A percentile compares a stretch with the other conserved stretches of the same genome.
These are phyloP conservation scores for Pseudozyma sp. DNA, from an alignment of 1,284 basidiomycete genomes.

Conservation along the genomic window DNA sequence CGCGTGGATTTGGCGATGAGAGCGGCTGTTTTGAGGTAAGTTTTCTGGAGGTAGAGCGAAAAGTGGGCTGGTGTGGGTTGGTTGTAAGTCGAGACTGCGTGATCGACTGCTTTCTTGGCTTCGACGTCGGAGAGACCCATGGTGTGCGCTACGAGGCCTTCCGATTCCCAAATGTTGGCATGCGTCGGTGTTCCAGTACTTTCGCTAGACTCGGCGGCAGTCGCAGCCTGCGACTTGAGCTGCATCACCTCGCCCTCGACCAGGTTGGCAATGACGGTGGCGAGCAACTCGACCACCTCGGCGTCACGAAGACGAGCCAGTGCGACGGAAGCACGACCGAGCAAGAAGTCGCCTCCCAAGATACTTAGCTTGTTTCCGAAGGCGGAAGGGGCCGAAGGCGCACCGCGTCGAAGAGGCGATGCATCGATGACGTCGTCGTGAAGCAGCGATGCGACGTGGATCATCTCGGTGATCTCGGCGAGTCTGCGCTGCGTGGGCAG, in stretches of 20 bases:
- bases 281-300: constrained; percentile 92
- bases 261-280: constrained; percentile 91
- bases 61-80: constrained; percentile 75
- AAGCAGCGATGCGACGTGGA: constrained; percentile 93
- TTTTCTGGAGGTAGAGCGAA: constrained; percentile 89
- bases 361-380: constrained; percentile 97
- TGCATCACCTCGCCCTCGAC: constrained; percentile 97
- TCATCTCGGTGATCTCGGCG: constrained; percentile 98
- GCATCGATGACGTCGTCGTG: constrained; percentile 96
- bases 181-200: constrained; percentile 21
- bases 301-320: constrained; percentile 85
- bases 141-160: constrained; percentile 36
- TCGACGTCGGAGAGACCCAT: constrained; percentile 25
- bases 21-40: constrained; percentile 95
- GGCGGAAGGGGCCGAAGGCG: constrained; percentile 83
- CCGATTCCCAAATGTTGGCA: constrained; percentile 44
- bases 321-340: constrained; percentile 89
- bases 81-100: background rate
- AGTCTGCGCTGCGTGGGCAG: constrained; percentile 91
- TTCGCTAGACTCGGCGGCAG: constrained; percentile 19
- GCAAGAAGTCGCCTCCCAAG: constrained; percentile 92
- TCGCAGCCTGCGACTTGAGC: constrained; percentile 71
- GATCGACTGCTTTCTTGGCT: constrained; percentile 4
- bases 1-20: constrained; percentile 93
- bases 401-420: constrained; percentile 83